Base-by-base conservation (phyloP, 1,284 basidiomycete species). In the Rhodotorula glutinis region DNA sequence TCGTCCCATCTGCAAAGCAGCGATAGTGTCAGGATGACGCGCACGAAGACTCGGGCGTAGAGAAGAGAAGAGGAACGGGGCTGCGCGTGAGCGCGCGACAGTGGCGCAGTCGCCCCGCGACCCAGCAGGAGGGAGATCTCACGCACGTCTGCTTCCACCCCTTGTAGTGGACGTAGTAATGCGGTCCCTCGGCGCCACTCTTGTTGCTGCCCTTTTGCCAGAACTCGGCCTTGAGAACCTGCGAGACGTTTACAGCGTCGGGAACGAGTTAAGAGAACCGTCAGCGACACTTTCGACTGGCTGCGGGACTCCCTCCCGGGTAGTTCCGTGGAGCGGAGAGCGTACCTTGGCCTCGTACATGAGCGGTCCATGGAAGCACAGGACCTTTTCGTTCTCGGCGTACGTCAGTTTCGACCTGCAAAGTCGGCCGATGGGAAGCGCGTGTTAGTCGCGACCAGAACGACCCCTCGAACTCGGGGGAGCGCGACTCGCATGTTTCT, bases 1-100 rank as follows among this genome's bases (percentile, higher is more conserved):
- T 98, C 95, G 81, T 98, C 95, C 95, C 95, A 98, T 69, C 91
- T 95, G n/a, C 25, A n/a, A n/a, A n/a, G n/a, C n/a, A n/a, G 51
- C 41, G 46, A 9, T 52, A 33, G 49, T 21, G 43, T 46, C 41
- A 44, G 21, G 10, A 53, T 47, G 23, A 47, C 21, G 5, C 11
- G 29, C 16, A 19, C 43, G 56, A 4, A 8, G 10, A 3, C 25
- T 44, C n/a, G 19, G 17, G 46, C 17, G 44, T 25, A 25, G 11
- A 47, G 46, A 21, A 11, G 46, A 21, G n/a, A 47, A 3, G 46
- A 21, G 46, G 23, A 2, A 19, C 14, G 23, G 46, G 11, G 23
- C 25, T 11, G 49, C 25, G 11, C 27, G 16, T 25, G 11, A 19
- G 10, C 25, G 23, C 25, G 49, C 49, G 17, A 11, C n/a, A 25